phyloP scores from a whole-genome alignment of 208 protist species.

The Borovskyia barvae region DNA sequence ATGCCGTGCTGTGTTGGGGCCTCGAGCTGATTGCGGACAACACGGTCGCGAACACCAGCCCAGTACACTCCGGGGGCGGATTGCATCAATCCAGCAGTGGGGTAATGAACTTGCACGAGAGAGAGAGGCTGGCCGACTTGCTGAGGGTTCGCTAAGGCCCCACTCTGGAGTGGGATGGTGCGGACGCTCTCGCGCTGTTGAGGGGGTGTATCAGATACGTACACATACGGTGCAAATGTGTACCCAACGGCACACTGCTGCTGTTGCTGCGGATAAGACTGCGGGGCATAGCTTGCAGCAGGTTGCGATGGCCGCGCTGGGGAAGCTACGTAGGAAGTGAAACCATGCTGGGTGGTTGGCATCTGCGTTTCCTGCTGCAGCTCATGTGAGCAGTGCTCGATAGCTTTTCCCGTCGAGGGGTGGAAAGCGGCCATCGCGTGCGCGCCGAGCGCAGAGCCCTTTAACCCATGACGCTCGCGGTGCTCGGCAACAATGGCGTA shows the following conservation, averaged over 20 bases:
- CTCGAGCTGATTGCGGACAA: neutral
- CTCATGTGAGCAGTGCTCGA: too few species aligned
- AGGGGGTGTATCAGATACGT: constrained; percentile 3
- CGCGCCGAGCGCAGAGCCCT: too few species aligned
- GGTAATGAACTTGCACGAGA: constrained; percentile 13
- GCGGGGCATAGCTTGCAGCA: too few species aligned
- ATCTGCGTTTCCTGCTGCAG: too few species aligned
- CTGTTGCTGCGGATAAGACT: neutral
- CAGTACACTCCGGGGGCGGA: constrained; percentile 1
- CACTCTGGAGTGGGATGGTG: neutral
- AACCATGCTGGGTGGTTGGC: too few species aligned
- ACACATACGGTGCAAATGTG: constrained; percentile 4
- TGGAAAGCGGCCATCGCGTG: too few species aligned
- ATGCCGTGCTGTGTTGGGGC: neutral
- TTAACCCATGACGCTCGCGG: constrained; percentile 8
- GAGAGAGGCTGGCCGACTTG: neutral
- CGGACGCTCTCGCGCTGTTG: constrained; percentile 1
- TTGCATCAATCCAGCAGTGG: neutral
- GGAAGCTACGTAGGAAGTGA: too few species aligned
- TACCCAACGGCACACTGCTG: constrained; percentile 1
- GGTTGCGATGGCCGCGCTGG: too few species aligned
- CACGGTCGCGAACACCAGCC: neutral
- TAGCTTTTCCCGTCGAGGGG: too few species aligned
- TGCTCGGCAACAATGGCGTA: constrained; percentile 16
- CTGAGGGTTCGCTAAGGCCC: neutral